phyloP scores from a whole-genome alignment of 2,329 filamentous ascomycete species.

The Penicillium sclerotiorum region DNA sequence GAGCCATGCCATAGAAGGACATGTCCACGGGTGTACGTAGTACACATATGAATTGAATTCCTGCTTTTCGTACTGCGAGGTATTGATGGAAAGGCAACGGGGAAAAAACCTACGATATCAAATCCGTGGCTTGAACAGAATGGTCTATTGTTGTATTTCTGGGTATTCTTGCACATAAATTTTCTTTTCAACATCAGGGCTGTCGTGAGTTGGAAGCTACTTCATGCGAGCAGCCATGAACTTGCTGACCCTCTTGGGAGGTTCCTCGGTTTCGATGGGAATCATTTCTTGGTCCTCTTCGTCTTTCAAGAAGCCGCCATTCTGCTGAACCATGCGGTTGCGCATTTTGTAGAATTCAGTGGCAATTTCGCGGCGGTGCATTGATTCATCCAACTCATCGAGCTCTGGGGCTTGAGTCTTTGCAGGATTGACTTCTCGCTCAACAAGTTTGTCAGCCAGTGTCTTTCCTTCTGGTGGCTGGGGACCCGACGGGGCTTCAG shows the following conservation, averaged over 20 bases:
- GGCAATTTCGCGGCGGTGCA: slow-evolving; percentile 76
- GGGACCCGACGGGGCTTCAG: slow-evolving; percentile 25
- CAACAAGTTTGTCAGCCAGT: slow-evolving; percentile 62
- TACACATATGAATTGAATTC: too few relatives aligned
- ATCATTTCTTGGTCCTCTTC: slow-evolving; percentile 69
- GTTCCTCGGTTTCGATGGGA: slow-evolving; percentile 66
- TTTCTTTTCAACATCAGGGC: too few relatives aligned
- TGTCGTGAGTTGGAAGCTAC: neutral
- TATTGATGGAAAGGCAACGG: slow-evolving; percentile 8
- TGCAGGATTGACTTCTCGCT: slow-evolving; percentile 48
- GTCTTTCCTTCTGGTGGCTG: slow-evolving; percentile 50
- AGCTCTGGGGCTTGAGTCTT: slow-evolving; percentile 48
- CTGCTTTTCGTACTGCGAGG: neutral
- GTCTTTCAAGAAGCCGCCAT: slow-evolving; percentile 78
- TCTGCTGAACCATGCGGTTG: slow-evolving; percentile 77
- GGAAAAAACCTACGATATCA: slow-evolving; percentile 8
- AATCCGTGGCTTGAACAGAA: neutral
- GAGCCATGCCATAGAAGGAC: slow-evolving; percentile 7
- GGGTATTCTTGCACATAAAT: neutral
- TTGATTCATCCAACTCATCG: slow-evolving; percentile 70
- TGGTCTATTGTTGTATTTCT: neutral
- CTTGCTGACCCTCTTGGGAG: slow-evolving; percentile 46
- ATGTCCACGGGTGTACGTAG: slow-evolving; percentile 11
- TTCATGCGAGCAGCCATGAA: slow-evolving; percentile 52
- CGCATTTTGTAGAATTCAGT: slow-evolving; percentile 81